Base-by-base conservation (phyloP, 2,329 filamentous ascomycete genomes). In the Acrocalymma vagum region DNA sequence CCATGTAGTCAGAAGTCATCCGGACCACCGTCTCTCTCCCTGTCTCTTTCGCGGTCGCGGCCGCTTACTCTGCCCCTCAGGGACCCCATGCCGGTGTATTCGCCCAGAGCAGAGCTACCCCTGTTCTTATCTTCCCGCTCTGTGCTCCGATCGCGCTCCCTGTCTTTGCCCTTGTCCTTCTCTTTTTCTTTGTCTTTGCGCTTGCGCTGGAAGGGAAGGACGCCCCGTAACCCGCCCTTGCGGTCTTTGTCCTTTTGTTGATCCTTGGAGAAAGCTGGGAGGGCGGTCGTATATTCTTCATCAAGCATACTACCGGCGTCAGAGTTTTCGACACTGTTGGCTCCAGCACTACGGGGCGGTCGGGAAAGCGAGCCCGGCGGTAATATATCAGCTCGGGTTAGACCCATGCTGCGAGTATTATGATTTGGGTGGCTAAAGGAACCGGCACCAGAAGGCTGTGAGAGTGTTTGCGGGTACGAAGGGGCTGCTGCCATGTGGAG, bases 161-260 rank as follows among this genome's bases (percentile, higher is more conserved):
- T 46, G 2, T 63, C 47, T 8, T 41, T 44, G 10, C 53, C 52
- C 22, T 48, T 51, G 5, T 56, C 58, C 29, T 59, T 60, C 3
- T 59, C 58, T 7, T 53, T 54, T 8, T 62, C 58, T 31, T 57
- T 59, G 24, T 61, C 58, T 29, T 66, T 69, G 20, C 65, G 61
- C 45, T 67, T 69, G 5, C 65, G 63, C 43, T 62, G 57, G 42
- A 69, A 69, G 2, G 63, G 65, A 6, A 70, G 45, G 5, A 75
- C 64, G 5, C 63, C 65, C 7, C 69, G 62, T 32, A 74, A 55
- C 5, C 71, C 63, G 45, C 72, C 62, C 25, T 60, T 69, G n/a
- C 62, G 63, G 38, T 71, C 69, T 27, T 64, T 66, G 15, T 67
- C 61, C 28, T 68, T 67, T 27, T 60, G 20, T 13, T 41, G 43